Base-by-base conservation (phyloP, 73 alveolate genomes). In the Effrenium voratum region DNA sequence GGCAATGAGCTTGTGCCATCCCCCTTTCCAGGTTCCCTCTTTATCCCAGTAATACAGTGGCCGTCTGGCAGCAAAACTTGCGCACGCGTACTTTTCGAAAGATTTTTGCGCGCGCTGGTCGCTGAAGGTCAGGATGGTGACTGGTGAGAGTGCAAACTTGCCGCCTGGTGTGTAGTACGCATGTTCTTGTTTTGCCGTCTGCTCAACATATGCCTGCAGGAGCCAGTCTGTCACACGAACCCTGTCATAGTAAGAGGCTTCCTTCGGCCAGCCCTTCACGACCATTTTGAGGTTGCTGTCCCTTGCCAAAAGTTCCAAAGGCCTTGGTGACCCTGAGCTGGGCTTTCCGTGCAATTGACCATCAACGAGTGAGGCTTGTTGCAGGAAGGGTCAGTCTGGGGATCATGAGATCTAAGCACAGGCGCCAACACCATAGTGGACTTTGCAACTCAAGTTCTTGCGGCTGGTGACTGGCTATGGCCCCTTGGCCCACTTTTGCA, bases 1-100 rank as follows among this genome's bases (percentile, higher is more conserved):
- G 57, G 55, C 44, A 41, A 55, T 43, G 19, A 84, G 60, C 70
- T 44, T 44, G 59, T 84, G 93, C 60, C 93, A 19, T 52, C 93
- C 93, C 8, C 93, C 93, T 55, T 55, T 84, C 44, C 49, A 55
- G 52, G 57, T 41, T 24, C 94, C 94, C 2, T 57, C 30, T n/a
- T 15, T 55, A 41, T 86, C 82, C 94, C 94, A 60, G 41, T 86
- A 86, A 34, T 85, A 85, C 66, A 86, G 30, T 6, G 94, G 94
- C 59, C 40, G 24, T 68, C 59, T 86, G 45, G 49, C 94, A 16
- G 94, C 57, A 36, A 86, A 41, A 19, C 45, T 47, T 63, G 94
- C 10, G 94, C 41, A 41, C 43, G 94, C 83, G n/a, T 10, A 86
- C 94, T 60, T 59, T 47, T 41, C 82, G 30, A 57, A 86, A 28